Evolutionary conservation across 2,329 filamentous ascomycete species (phyloP), one percentile per base, ranked within the genome.

Genomic region (Ophiostoma fasciatum): DNA sequence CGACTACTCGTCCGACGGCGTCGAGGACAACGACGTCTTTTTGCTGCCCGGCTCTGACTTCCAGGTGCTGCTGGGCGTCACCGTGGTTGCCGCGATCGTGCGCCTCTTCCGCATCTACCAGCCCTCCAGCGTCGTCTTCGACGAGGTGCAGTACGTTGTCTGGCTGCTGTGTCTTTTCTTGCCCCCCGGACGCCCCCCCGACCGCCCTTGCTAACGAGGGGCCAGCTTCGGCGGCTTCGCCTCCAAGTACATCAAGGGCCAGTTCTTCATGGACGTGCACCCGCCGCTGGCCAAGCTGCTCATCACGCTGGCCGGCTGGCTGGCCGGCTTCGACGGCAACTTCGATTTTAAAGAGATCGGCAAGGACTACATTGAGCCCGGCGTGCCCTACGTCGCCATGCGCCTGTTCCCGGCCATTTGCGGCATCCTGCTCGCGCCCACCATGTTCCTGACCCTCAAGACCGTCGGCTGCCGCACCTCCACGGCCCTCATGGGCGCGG

Each of bases 211-310:
- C 37, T 33, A 35, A 39, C 25, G 17, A 8, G 9, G 7, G n/a
- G 7, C 46, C 51, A 94, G 85, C 62, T 98, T 98, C 58, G 90
- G 90, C 57, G 90, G 90, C 33, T 98, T 98, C 56, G 90, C 90
- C 46, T 84, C 82, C 49, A 98, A 98, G 61, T 98, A 98, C 60
- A 96, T 98, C 70, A 96, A 98, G 68, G 90, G 90, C 52, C 80
- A 71, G 56, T 98, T 98, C 71, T 98, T 98, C 60, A 98, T 98
- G 90, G 90, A 98, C 56, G 90, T 98, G n/a, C 90, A 98, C 56
- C 90, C 90, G 22, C 90, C 90, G 31, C 70, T 98, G 42, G 90
- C 90, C 46, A 98, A 98, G 66, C 74, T 98, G 55, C 76, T 98
- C 48, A 88, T 98, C 51, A 93, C 90, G 35, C 73, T 98, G 42